A percentile compares a stretch with the other conserved stretches of the same genome.
phyloP scores from a whole-genome alignment of 2,329 filamentous ascomycete genomes.

The Lachnellula occidentalis region DNA sequence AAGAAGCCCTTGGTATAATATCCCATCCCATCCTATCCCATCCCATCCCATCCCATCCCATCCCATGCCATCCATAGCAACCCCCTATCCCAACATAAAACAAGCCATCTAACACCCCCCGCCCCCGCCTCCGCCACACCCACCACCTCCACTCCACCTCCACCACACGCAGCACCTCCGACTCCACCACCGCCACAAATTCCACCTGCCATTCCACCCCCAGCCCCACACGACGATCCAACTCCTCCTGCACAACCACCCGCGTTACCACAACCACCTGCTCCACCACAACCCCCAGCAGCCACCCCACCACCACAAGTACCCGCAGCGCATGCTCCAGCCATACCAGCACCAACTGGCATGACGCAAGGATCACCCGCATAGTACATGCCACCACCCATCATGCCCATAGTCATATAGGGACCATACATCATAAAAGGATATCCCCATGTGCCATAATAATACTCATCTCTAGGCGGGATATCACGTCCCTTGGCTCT shows the following conservation, averaged over 20 bases:
- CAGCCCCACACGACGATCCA: too few relatives aligned
- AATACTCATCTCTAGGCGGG: constrained; percentile 46
- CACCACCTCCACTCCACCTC: constrained; percentile 1
- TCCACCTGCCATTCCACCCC: constrained; percentile 2
- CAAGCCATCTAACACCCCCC: too few relatives aligned
- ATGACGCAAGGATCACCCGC: constrained; percentile 38
- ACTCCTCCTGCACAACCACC: constrained; percentile 1
- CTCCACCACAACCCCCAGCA: constrained; percentile 38
- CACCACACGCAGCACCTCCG: constrained; percentile 12
- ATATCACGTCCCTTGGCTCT: constrained; percentile 44
- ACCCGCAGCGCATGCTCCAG: constrained; percentile 41
- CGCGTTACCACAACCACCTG: constrained; percentile 12
- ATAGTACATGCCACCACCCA: constrained; percentile 38
- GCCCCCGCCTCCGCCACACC: constrained; percentile 5
- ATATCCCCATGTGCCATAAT: constrained; percentile 40
- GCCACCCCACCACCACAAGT: constrained; percentile 41
- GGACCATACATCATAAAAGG: constrained; percentile 46
- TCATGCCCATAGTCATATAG: constrained; percentile 39
- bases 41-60: background rate
- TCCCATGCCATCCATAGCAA: background rate
- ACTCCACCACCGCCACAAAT: constrained; percentile 7
- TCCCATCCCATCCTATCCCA: background rate
- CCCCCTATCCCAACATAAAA: background rate
- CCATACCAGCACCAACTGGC: constrained; percentile 31
- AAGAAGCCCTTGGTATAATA: background rate